Evolutionary conservation across 2,329 filamentous ascomycete genomes (phyloP).

Genomic region (Cordyceps sp.): DNA sequence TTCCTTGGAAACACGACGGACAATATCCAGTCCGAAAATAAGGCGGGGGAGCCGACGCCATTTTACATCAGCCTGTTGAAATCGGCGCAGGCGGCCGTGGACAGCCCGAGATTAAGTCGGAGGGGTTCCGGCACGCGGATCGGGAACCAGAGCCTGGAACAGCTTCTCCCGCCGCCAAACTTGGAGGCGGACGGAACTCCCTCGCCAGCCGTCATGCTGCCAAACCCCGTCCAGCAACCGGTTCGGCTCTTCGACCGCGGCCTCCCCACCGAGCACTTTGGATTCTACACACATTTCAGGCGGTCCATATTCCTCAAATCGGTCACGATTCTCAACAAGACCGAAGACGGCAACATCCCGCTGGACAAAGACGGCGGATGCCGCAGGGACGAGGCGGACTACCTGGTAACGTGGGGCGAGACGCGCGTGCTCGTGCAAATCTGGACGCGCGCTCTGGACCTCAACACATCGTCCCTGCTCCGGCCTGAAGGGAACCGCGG

Average conservation of each 20-base stretch:
- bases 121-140: slow-evolving; percentile 6
- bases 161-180: slow-evolving; percentile 45
- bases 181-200: slow-evolving; percentile 54
- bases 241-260: slow-evolving; percentile 76
- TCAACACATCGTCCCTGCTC: slow-evolving; percentile 24
- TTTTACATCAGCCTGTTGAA: slow-evolving; percentile 68
- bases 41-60: slow-evolving; percentile 72
- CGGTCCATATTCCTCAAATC: slow-evolving; percentile 70
- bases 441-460: slow-evolving; percentile 36
- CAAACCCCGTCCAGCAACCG: slow-evolving; percentile 56
- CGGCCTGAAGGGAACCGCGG: slow-evolving; percentile 11
- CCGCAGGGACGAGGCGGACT: slow-evolving; percentile 32
- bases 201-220: slow-evolving; percentile 54
- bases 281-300: slow-evolving; percentile 85
- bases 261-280: slow-evolving; percentile 68
- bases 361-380: slow-evolving; percentile 39
- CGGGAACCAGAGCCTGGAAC: slow-evolving; percentile 11
- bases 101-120: slow-evolving; percentile 9
- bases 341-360: slow-evolving; percentile 21
- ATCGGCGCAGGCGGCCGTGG: slow-evolving; percentile 19
- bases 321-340: slow-evolving; percentile 27
- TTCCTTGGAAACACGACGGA: slow-evolving; percentile 85
- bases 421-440: slow-evolving; percentile 48
- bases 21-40: slow-evolving; percentile 43
- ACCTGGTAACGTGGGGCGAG: slow-evolving; percentile 40